Conservation (phyloP, 192 early-diverging fungal species). For the Haplosporangium gracile region DNA sequence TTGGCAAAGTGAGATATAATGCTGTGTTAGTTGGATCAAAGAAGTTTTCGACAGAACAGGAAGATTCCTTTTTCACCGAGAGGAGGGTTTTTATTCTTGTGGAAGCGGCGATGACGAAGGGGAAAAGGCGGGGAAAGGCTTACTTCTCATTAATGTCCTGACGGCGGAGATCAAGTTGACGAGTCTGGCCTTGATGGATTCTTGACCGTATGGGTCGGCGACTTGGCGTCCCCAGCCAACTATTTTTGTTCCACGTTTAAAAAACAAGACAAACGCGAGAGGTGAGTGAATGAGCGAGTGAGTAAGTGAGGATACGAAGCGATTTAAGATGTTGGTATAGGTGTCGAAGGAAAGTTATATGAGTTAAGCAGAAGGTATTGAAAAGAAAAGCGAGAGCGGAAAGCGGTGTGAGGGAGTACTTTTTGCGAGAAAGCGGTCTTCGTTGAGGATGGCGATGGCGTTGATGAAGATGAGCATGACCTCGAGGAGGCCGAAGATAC, state of each 20-base stretch:
- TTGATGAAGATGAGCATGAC: slow-evolving; percentile 87
- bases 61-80: not conserved
- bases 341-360: not conserved
- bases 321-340: not conserved
- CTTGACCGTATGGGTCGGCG: slow-evolving; percentile 63
- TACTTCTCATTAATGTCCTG: slow-evolving; percentile 90
- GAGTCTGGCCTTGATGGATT: slow-evolving; percentile 83
- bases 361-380: not conserved
- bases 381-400: not conserved
- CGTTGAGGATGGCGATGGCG: slow-evolving; percentile 90
- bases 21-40: not conserved
- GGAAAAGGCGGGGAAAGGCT: slow-evolving; percentile 10
- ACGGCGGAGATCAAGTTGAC: slow-evolving; percentile 93
- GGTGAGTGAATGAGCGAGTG: not conserved
- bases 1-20: not conserved
- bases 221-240: slow-evolving; percentile 74
- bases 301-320: not conserved
- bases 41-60: not conserved
- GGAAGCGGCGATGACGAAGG: not conserved
- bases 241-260: slow-evolving; percentile 25
- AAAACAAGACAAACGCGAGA: not conserved
- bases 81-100: not conserved
- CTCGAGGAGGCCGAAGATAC: slow-evolving; percentile 85
- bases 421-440: slow-evolving; percentile 92
- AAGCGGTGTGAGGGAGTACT: slow-evolving; percentile 67